phyloP scores from a whole-genome alignment of 2,329 filamentous ascomycete species.

The Arachnopeziza araneosa region DNA sequence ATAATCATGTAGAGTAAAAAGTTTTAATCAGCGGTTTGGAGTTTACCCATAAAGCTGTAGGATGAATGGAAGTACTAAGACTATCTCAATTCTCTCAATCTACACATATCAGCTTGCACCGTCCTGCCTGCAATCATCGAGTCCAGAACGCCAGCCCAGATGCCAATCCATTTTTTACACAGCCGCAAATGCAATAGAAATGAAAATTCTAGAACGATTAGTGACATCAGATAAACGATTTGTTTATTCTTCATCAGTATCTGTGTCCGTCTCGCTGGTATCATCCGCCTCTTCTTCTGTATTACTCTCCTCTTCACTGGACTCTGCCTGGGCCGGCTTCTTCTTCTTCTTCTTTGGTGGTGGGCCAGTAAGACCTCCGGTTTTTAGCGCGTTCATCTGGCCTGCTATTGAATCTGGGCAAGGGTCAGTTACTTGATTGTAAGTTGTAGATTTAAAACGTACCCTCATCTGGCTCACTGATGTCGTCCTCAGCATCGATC shows the following conservation, averaged over 20 bases:
- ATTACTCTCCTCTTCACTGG: constrained; percentile 76
- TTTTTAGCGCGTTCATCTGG: constrained; percentile 84
- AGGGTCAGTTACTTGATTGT: constrained; percentile 5
- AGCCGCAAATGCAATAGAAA: constrained; percentile 1
- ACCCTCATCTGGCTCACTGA: constrained; percentile 98
- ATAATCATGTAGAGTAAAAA: neutral
- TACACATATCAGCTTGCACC: neutral
- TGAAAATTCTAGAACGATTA: neutral
- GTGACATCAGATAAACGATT: neutral
- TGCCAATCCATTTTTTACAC: constrained; percentile 16
- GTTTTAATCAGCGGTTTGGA: neutral
- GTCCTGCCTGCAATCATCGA: neutral
- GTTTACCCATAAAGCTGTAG: neutral
- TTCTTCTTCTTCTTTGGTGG: constrained; percentile 53
- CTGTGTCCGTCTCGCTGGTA: constrained; percentile 64
- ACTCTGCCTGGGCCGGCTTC: constrained; percentile 43
- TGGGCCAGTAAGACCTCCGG: constrained; percentile 46
- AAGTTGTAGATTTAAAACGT: constrained; percentile 35
- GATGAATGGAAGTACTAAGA: neutral
- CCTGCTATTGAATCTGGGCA: constrained; percentile 75
- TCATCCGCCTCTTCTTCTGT: constrained; percentile 62
- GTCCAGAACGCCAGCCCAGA: constrained; percentile 13
- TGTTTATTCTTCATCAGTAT: constrained; percentile 41
- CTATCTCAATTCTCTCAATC: neutral
- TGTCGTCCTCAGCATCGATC: constrained; percentile 84